Conservation (phyloP, 306 rosid genomes). For the Mimosa bimucronata region DNA sequence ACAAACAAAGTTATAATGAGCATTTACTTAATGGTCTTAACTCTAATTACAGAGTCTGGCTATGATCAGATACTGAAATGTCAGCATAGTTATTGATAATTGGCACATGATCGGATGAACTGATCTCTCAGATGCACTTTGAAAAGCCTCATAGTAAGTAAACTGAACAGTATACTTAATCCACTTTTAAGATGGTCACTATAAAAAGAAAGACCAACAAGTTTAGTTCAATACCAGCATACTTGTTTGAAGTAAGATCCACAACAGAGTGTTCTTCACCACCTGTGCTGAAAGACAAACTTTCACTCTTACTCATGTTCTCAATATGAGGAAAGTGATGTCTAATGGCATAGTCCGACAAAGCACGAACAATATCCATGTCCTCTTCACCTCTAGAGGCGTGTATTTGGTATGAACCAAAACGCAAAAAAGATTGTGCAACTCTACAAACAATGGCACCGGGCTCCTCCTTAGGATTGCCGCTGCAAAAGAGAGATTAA, state of each 20-base stretch:
- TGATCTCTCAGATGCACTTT: background rate
- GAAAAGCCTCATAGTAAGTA: background rate
- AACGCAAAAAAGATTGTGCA: conserved; percentile 88
- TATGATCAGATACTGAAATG: conserved; percentile 19
- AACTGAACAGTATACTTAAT: background rate
- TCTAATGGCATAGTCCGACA: conserved; percentile 88
- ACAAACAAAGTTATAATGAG: conserved; percentile 26
- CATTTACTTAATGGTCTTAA: background rate
- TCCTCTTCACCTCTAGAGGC: conserved; percentile 84
- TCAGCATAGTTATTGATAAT: background rate
- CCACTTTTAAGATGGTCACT: background rate
- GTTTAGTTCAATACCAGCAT: conserved; percentile 70
- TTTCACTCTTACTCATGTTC: conserved; percentile 83
- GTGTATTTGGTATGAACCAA: conserved; percentile 96
- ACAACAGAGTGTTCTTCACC: conserved; percentile 75
- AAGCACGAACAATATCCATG: conserved; percentile 67
- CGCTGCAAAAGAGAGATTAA: conserved; percentile 57
- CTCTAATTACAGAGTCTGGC: conserved; percentile 4
- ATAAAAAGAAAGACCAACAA: background rate
- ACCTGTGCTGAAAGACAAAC: conserved; percentile 85
- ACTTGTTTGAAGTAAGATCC: conserved; percentile 96
- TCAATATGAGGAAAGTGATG: conserved; percentile 92
- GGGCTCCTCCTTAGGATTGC: conserved; percentile 93
- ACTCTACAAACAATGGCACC: conserved; percentile 96
- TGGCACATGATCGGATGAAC: background rate